These are phyloP conservation scores for Trichosporon faecale DNA, from an alignment of 1,284 basidiomycete species.

Conservation along the genomic window DNA sequence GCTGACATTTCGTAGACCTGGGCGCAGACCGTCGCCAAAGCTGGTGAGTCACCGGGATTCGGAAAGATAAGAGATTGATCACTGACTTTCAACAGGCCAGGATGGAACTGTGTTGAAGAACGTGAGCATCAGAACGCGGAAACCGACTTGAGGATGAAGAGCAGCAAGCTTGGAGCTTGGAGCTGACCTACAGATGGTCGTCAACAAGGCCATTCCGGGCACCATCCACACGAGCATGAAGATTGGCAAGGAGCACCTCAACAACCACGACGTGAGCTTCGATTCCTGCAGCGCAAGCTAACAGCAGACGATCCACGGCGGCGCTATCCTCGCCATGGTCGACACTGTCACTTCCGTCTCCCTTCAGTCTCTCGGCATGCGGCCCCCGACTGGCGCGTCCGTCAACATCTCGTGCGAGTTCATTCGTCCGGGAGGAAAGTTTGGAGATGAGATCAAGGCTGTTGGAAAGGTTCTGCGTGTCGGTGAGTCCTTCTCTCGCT, in stretches of 20 bases:
- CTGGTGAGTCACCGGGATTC: constrained; percentile 25
- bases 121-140: not conserved
- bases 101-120: constrained; percentile 21
- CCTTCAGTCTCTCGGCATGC: constrained; percentile 46
- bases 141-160: not conserved
- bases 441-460: constrained; percentile 38
- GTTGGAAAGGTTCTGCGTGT: constrained; percentile 47
- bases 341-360: constrained; percentile 51
- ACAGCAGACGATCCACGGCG: constrained; percentile 51
- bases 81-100: constrained; percentile 29
- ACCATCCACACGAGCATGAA: constrained; percentile 40
- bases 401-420: constrained; percentile 51
- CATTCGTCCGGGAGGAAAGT: constrained; percentile 45
- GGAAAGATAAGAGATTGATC: not conserved
- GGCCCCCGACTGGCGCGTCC: constrained; percentile 48
- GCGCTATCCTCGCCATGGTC: constrained; percentile 48
- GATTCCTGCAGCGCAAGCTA: not conserved
- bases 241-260: constrained; percentile 46
- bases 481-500: constrained; percentile 30
- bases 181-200: constrained; percentile 28
- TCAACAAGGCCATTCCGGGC: constrained; percentile 38
- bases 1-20: constrained; percentile 31
- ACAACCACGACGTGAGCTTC: constrained; percentile 48
- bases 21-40: constrained; percentile 40
- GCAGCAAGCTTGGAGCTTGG: not conserved